phyloP scores from a whole-genome alignment of 495 filamentous ascomycete genomes.

The Talaromyces stipitatus region DNA sequence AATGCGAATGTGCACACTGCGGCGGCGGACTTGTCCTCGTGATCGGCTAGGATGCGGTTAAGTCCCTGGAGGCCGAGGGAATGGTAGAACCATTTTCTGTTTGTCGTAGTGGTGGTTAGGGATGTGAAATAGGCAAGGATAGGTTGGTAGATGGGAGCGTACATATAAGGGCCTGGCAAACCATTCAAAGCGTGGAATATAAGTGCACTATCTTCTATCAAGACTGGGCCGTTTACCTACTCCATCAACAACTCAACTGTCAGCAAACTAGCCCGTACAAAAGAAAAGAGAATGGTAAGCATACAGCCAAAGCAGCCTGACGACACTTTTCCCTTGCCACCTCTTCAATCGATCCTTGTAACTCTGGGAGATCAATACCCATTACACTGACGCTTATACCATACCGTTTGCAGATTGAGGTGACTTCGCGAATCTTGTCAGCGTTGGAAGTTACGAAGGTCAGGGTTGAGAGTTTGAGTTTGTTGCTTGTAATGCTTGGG shows the following conservation, averaged over 20 bases:
- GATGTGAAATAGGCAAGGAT: neutral
- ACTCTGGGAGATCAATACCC: conserved; percentile 56
- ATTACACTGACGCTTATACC: neutral
- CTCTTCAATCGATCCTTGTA: conserved; percentile 76
- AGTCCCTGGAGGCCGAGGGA: conserved; percentile 68
- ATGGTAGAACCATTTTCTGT: conserved; percentile 81
- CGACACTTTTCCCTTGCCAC: conserved; percentile 70
- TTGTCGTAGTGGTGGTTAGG: neutral
- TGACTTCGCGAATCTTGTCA: neutral
- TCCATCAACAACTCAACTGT: neutral
- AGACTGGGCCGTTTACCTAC: conserved; percentile 69
- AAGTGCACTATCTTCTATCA: conserved; percentile 91
- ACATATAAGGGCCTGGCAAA: conserved; percentile 89
- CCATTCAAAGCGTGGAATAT: conserved; percentile 77
- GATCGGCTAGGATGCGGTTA: conserved; percentile 71
- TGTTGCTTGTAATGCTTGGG: neutral
- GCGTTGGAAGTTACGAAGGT: neutral
- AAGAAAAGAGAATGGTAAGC: neutral
- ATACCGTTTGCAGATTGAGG: neutral
- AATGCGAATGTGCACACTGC: conserved; percentile 90
- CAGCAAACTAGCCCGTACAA: neutral
- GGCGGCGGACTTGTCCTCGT: conserved; percentile 76
- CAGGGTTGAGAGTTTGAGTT: neutral
- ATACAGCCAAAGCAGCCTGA: conserved; percentile 42
- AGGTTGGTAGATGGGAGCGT: conserved; percentile 19